Evolutionary conservation across 2,329 filamentous ascomycete species (phyloP).

Genomic region (Ophiostoma sp.): DNA sequence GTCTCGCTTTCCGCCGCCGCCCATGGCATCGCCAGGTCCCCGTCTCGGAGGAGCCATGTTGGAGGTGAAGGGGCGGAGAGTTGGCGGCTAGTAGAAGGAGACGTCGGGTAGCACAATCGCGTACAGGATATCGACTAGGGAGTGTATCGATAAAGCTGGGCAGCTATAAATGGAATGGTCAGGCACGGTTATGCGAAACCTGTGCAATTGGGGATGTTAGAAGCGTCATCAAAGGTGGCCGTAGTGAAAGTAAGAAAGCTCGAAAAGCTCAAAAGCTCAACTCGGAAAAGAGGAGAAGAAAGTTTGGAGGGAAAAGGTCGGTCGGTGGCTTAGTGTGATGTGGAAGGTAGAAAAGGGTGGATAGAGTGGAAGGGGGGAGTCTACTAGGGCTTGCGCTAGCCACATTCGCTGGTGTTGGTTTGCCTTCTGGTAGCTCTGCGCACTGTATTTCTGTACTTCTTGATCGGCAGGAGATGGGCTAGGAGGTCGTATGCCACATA

Average conservation of each 20-base stretch:
- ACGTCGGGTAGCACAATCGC: neutral
- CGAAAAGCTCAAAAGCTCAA: conserved; percentile 8
- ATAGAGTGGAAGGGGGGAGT: conserved; percentile 9
- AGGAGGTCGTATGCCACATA: neutral
- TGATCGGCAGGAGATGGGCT: conserved; percentile 9
- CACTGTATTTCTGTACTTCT: conserved; percentile 1
- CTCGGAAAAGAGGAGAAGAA: conserved; percentile 13
- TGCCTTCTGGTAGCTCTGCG: neutral
- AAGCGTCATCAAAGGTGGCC: neutral
- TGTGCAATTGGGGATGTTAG: conserved; percentile 10
- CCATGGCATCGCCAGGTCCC: conserved; percentile 30
- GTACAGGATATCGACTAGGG: neutral
- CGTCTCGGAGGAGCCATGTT: conserved; percentile 35
- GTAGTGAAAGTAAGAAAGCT: neutral
- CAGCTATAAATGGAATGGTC: neutral
- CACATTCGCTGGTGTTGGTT: neutral
- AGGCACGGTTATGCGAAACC: conserved; percentile 13
- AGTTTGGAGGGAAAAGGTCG: conserved; percentile 13
- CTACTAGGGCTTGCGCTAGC: conserved; percentile 7
- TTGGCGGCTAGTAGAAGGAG: neutral
- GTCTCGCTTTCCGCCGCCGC: conserved; percentile 32
- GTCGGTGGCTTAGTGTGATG: conserved; percentile 15
- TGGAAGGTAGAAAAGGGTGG: conserved; percentile 11
- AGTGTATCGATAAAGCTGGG: neutral
- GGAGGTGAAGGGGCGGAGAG: neutral